Evolutionary conservation across 2,329 filamentous ascomycete species (phyloP).

Genomic region (Oidium heveae): DNA sequence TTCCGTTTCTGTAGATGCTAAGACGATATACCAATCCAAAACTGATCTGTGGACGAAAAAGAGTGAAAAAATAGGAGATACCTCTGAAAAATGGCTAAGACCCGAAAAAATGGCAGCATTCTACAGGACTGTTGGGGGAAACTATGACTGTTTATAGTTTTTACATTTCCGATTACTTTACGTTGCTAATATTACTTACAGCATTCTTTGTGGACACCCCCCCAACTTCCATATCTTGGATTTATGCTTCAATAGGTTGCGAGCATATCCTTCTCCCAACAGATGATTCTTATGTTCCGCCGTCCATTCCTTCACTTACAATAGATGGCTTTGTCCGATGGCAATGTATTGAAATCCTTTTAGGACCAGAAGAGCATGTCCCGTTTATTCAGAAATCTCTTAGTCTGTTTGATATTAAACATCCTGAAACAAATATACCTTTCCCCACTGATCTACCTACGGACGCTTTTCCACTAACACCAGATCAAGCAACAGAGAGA

Average conservation of each 20-base stretch:
- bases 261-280: conserved; percentile 65
- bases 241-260: conserved; percentile 78
- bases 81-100: conserved; percentile 25
- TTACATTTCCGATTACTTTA: neutral
- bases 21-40: too few species aligned
- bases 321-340: conserved; percentile 70
- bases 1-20: too few species aligned
- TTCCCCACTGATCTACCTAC: conserved; percentile 35
- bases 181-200: conserved; percentile 12
- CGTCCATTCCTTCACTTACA: conserved; percentile 62
- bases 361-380: conserved; percentile 72
- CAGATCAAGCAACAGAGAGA: conserved; percentile 55
- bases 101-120: conserved; percentile 51
- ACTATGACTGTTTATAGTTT: conserved; percentile 35
- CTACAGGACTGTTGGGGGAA: conserved; percentile 47
- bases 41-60: conserved; percentile 12
- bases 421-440: conserved; percentile 45
- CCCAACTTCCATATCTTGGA: conserved; percentile 56
- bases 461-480: conserved; percentile 40
- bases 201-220: conserved; percentile 57
- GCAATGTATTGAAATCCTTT: conserved; percentile 74
- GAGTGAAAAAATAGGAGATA: conserved; percentile 33
- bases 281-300: conserved; percentile 41
- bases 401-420: conserved; percentile 46
- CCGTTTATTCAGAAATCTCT: conserved; percentile 63